phyloP scores from a whole-genome alignment of 1,284 basidiomycete genomes.

The Testicularia cyperi region DNA sequence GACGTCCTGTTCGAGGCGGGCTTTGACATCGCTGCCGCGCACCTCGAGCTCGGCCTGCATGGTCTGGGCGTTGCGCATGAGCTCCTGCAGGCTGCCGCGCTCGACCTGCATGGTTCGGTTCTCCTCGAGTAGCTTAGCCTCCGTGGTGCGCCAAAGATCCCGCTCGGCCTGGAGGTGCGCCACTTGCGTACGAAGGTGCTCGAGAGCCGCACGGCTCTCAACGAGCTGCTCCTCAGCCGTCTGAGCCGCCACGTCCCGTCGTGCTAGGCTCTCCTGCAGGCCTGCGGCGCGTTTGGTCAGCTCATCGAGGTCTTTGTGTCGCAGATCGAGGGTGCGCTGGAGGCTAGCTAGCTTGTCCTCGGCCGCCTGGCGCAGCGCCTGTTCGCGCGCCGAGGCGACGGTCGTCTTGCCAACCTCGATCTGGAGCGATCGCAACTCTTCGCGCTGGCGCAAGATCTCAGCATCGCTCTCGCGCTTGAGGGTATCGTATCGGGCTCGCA shows the following conservation, averaged over 20 bases:
- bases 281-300: conserved; percentile 59
- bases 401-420: conserved; percentile 60
- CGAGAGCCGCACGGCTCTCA: conserved; percentile 22
- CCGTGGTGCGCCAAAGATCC: conserved; percentile 62
- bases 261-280: conserved; percentile 53
- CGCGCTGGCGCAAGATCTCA: conserved; percentile 70
- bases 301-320: conserved; percentile 56
- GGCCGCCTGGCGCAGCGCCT: conserved; percentile 46
- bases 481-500: conserved; percentile 65
- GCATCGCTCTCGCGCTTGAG: conserved; percentile 76
- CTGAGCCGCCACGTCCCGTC: conserved; percentile 61
- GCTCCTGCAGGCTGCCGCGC: conserved; percentile 77
- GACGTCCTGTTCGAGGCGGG: conserved; percentile 76
- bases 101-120: conserved; percentile 77
- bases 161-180: conserved; percentile 86
- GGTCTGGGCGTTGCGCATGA: conserved; percentile 82
- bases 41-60: conserved; percentile 85
- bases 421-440: conserved; percentile 72
- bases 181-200: conserved; percentile 70
- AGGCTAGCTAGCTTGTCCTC: conserved; percentile 62
- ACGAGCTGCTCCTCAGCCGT: conserved; percentile 69
- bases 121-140: conserved; percentile 70
- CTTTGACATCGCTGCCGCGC: conserved; percentile 75
- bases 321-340: conserved; percentile 54
- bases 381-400: conserved; percentile 63